Evolutionary conservation across 345 rosid species (phyloP).

Genomic region (Aethionema arabicum): DNA sequence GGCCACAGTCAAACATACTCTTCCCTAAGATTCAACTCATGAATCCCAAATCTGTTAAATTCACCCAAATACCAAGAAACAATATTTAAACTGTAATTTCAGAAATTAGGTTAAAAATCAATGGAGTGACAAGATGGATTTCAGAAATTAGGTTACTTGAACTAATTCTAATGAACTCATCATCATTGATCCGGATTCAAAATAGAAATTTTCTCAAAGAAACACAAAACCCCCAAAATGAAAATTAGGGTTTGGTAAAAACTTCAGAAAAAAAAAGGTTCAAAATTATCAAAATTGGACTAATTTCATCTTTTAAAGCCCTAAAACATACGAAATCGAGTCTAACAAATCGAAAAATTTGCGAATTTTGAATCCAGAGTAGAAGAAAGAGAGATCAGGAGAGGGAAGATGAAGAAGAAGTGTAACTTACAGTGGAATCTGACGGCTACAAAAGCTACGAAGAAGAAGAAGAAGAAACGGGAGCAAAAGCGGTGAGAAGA

Average conservation of each 20-base stretch:
- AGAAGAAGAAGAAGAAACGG: slow-evolving; percentile 11
- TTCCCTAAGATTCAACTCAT: slow-evolving; percentile 37
- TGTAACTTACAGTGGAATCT: slow-evolving; percentile 34
- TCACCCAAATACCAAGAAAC: background rate
- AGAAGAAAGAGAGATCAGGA: slow-evolving; percentile 14
- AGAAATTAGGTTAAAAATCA: slow-evolving; percentile 10
- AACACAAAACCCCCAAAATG: slow-evolving; percentile 3
- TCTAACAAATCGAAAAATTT: background rate
- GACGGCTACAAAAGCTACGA: slow-evolving; percentile 13
- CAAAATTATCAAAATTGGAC: slow-evolving; percentile 10
- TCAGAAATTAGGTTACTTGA: slow-evolving; percentile 16
- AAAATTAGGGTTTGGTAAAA: background rate
- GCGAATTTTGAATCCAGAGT: slow-evolving; percentile 1
- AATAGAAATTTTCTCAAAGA: background rate
- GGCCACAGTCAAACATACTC: slow-evolving; percentile 70
- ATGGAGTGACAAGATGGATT: background rate
- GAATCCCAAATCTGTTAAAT: slow-evolving; percentile 43
- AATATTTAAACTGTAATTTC: background rate
- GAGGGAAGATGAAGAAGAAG: background rate
- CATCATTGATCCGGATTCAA: background rate
- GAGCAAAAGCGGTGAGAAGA: slow-evolving; percentile 5
- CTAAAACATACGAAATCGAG: slow-evolving; percentile 1
- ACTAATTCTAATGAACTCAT: background rate
- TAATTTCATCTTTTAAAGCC: background rate
- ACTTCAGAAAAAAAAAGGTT: background rate